phyloP scores from a whole-genome alignment of 176 grass and related monocot genomes.

The Carex littledalei region DNA sequence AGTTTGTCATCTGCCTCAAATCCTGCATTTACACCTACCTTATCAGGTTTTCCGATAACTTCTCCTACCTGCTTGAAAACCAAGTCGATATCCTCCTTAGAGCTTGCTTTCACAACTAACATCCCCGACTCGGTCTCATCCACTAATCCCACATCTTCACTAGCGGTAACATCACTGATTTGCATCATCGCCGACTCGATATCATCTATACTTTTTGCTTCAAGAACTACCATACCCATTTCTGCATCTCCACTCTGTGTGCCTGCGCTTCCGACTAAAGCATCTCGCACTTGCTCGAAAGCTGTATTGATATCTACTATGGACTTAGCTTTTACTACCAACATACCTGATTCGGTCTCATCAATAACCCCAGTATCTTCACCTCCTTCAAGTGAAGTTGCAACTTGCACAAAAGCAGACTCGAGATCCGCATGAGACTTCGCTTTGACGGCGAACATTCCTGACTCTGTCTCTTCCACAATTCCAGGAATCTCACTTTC shows the following conservation, averaged over 20 bases:
- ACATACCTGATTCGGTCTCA: slow-evolving; percentile 19
- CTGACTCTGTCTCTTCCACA: slow-evolving; percentile 7
- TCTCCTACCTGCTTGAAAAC: slow-evolving; percentile 20
- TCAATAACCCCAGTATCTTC: slow-evolving; percentile 6
- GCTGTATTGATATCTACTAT: neutral
- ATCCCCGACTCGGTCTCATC: slow-evolving; percentile 15
- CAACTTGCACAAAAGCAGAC: neutral
- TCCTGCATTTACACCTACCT: neutral
- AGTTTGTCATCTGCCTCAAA: neutral
- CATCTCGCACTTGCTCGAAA: slow-evolving; percentile 3
- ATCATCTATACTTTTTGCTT: slow-evolving; percentile 22
- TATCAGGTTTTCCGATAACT: slow-evolving; percentile 21
- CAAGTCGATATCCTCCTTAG: slow-evolving; percentile 24
- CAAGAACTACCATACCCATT: slow-evolving; percentile 5
- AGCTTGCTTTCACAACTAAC: slow-evolving; percentile 23
- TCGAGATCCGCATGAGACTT: slow-evolving; percentile 23
- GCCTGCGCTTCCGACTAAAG: neutral
- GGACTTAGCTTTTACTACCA: slow-evolving; percentile 11
- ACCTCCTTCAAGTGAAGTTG: neutral
- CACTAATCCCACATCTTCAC: neutral
- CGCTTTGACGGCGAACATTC: slow-evolving; percentile 7
- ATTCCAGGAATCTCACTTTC: slow-evolving; percentile 6
- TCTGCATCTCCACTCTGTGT: neutral
- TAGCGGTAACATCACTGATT: neutral
- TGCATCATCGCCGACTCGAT: neutral